Evolutionary conservation across 176 grass and related monocot species (phyloP), one percentile per base, ranked within the genome.

Genomic region (Elymus sibiricus): DNA sequence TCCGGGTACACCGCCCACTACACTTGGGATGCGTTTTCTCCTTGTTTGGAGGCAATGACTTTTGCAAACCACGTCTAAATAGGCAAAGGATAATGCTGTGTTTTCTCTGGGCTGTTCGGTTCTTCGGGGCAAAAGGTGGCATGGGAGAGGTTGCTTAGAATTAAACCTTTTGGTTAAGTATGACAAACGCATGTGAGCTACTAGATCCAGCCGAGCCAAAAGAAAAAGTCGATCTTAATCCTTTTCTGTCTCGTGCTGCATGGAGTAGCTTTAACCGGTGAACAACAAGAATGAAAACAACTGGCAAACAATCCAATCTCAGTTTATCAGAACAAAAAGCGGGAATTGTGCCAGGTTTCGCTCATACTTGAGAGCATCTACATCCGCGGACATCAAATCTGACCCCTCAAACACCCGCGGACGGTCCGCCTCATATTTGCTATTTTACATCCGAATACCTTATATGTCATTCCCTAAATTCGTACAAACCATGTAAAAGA

Each of bases 181-280:
- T 79, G 66, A 25, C 65, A 87, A 38, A 35, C 7, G 68, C 85
- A 87, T 90, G 80, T 87, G 75, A 90, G 47, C 70, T 74, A 74
- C 70, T 74, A 74, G 11, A 11, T 35, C 12, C 12, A 15, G 42
- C 38, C 74, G 49, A 53, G 49, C 49, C 49, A 53, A 53, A 49
- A 53, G 17, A 53, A 53, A 53, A 7, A 16, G 49, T 53, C 0
- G 49, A 53, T 74, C 34, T 8, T 40, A 66, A 68, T 87, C 65
- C 80, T 83, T 90, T 90, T 66, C 65, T 80, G 82, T 38, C 75
- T 5, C 43, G 38, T 4, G 11, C 31, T 47, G 29, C 49, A 53
- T 53, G 49, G 49, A 53, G 49, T 7, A 19, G 17, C 49, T 29
- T 29, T 65, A 42, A 15, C 38, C 3, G 0, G 19, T 46, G 40